These are phyloP conservation scores for Leccinum rimulosum DNA, from an alignment of 768 basidiomycete species.

Conservation along the genomic window DNA sequence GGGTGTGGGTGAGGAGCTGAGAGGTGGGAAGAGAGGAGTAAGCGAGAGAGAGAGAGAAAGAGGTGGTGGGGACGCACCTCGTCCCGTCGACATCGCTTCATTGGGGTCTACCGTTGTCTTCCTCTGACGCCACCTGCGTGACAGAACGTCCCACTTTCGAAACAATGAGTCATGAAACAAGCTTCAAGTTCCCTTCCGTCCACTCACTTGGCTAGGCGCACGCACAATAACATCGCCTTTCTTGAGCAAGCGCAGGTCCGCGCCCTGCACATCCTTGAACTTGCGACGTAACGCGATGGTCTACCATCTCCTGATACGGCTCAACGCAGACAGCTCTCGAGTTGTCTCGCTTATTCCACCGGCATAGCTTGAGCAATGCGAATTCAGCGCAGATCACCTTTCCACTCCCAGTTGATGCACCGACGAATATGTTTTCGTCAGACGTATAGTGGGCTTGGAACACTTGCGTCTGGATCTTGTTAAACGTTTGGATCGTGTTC, in stretches of 20 bases:
- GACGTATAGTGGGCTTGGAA: conserved; percentile 97
- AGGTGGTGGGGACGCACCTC: too few species aligned
- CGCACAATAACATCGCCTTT: conserved; percentile 93
- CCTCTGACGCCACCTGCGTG: conserved; percentile 92
- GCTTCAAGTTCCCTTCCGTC: neutral
- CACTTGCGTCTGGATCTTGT: conserved; percentile 99
- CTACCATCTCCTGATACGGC: conserved; percentile 98
- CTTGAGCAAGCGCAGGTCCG: conserved; percentile 85
- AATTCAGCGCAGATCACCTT: conserved; percentile 99
- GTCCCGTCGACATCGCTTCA: too few species aligned
- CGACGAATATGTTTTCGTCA: conserved; percentile 95
- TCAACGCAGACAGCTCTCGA: conserved; percentile 91
- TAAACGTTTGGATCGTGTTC: conserved; percentile 79
- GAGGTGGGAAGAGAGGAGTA: too few species aligned
- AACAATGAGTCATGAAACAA: neutral
- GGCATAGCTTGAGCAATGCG: conserved; percentile 80
- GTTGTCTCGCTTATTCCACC: conserved; percentile 76
- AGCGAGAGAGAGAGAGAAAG: too few species aligned
- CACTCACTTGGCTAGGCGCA: conserved; percentile 81
- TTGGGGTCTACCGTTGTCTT: conserved; percentile 45
- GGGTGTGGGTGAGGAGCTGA: too few species aligned
- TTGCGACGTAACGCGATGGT: conserved; percentile 76
- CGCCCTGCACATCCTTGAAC: conserved; percentile 78
- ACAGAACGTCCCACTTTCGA: conserved; percentile 88
- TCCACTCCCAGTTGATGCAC: conserved; percentile 94